Conservation (phyloP, 257 asterid species). For the Penstemon eatonii region DNA sequence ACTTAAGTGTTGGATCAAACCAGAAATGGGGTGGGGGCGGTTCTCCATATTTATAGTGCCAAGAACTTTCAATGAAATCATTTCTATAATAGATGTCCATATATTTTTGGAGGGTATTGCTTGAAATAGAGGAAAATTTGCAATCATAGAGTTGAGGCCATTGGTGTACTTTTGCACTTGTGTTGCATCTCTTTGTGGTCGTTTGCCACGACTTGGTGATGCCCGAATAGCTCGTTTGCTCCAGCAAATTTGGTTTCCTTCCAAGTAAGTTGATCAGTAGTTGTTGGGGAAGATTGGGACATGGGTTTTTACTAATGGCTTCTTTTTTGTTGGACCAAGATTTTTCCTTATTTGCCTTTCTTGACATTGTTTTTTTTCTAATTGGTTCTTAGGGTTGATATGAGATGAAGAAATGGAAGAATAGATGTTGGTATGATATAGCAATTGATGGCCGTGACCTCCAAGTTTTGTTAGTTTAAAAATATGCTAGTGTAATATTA, state of each 20-base stretch:
- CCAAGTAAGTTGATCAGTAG: constrained; percentile 18
- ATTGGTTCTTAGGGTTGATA: neutral
- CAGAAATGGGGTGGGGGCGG: neutral
- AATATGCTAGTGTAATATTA: neutral
- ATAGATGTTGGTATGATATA: neutral
- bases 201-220: constrained; percentile 33
- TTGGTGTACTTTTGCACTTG: neutral
- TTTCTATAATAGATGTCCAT: constrained; percentile 4
- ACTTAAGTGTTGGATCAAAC: neutral
- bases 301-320: constrained; percentile 27
- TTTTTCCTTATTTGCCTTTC: constrained; percentile 24
- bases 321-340: constrained; percentile 6
- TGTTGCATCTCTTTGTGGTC: neutral
- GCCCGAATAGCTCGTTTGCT: constrained; percentile 21
- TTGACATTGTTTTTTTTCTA: neutral
- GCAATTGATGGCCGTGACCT: neutral
- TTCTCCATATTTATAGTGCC: neutral
- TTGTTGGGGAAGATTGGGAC: constrained; percentile 38
- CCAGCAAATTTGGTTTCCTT: constrained; percentile 13
- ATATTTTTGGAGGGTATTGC: neutral
- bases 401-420: neutral
- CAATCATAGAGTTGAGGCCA: constrained; percentile 3
- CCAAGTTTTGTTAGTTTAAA: neutral
- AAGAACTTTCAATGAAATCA: neutral
- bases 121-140: neutral